These are phyloP conservation scores for Aspergillus haitiensis DNA, from an alignment of 495 filamentous ascomycete species.

Conservation along the genomic window DNA sequence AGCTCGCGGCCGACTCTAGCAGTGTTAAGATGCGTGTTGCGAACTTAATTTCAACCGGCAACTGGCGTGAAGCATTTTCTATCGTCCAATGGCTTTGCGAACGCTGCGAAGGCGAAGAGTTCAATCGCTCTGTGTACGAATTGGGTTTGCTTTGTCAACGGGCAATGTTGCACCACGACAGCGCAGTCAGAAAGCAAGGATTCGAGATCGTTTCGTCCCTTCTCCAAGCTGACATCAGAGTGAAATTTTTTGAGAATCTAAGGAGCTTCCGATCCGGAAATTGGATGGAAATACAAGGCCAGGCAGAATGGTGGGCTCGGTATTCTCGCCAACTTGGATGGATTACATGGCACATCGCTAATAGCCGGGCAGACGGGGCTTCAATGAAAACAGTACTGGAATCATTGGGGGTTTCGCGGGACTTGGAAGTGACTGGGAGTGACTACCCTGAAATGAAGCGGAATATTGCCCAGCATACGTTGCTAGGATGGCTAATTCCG, in stretches of 20 bases:
- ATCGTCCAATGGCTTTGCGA: slow-evolving; percentile 33
- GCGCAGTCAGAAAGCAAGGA: slow-evolving; percentile 21
- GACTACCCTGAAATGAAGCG: neutral
- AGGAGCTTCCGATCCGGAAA: slow-evolving; percentile 3
- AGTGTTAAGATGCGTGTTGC: slow-evolving; percentile 21
- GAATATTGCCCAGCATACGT: slow-evolving; percentile 3
- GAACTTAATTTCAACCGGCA: slow-evolving; percentile 4
- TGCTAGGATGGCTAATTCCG: slow-evolving; percentile 17
- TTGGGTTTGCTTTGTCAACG: slow-evolving; percentile 33
- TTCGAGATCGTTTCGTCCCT: slow-evolving; percentile 5
- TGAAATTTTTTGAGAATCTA: neutral
- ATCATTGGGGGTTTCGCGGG: slow-evolving; percentile 1
- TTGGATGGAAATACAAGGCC: slow-evolving; percentile 17
- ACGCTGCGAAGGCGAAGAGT: slow-evolving; percentile 29
- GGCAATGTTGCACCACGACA: slow-evolving; percentile 24
- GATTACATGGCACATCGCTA: slow-evolving; percentile 31
- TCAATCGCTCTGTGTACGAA: slow-evolving; percentile 30
- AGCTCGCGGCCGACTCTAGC: slow-evolving; percentile 27
- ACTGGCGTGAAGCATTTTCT: slow-evolving; percentile 31
- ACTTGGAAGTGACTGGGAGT: neutral
- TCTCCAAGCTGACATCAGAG: slow-evolving; percentile 22
- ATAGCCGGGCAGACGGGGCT: slow-evolving; percentile 3
- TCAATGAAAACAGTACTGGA: slow-evolving; percentile 16
- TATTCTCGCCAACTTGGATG: slow-evolving; percentile 35
- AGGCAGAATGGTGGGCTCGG: slow-evolving; percentile 21